Base-by-base conservation (phyloP, 306 rosid species). In the Cicer yamashitae region DNA sequence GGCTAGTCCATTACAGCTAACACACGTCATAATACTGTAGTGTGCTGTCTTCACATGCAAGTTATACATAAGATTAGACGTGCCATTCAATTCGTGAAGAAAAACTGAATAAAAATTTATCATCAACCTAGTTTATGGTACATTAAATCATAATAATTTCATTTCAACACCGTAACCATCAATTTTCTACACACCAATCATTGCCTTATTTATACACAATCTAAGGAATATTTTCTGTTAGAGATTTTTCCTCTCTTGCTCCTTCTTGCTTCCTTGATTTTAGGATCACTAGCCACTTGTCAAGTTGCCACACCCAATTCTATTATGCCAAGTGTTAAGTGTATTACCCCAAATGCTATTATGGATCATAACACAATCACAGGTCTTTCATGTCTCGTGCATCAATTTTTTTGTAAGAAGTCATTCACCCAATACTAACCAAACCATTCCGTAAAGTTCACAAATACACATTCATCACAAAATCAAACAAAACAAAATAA, bases 401-500 rank as follows among this genome's bases (percentile, higher is more conserved):
- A 63, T 18, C 25, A 59, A 4, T 34, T 77, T 47, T 54, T 13
- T 8, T 13, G 8, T 60, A 59, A 78, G 2, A 41, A 10, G 15
- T 14, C 46, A n/a, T n/a, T 18, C 45, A 41, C 17, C 34, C 14
- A 47, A 54, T 75, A 70, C 74, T 8, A 76, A 70, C 17, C 40
- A 65, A 81, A 63, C 37, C 12, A 39, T 46, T 67, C 17, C 13
- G 3, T 44, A 37, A 48, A 22, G 64, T 22, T 44, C 20, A 43
- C 39, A 51, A 57, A 69, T 4, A 81, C 0, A 43, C 72, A 20
- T 48, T 14, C 53, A 50, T 37, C 77, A 37, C 57, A 13, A 38
- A 8, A 17, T 10, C 8, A 15, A 38, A 52, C 8, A 51, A 38
- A 39, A 51, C 0, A 0, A 8, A 15, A 74, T 17, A 6, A 69